Percentiles rank a stretch among this genome's conserved stretches.
These are phyloP conservation scores for Aspergillus ibericus DNA, from an alignment of 2,329 filamentous ascomycete species.

Conservation along the genomic window DNA sequence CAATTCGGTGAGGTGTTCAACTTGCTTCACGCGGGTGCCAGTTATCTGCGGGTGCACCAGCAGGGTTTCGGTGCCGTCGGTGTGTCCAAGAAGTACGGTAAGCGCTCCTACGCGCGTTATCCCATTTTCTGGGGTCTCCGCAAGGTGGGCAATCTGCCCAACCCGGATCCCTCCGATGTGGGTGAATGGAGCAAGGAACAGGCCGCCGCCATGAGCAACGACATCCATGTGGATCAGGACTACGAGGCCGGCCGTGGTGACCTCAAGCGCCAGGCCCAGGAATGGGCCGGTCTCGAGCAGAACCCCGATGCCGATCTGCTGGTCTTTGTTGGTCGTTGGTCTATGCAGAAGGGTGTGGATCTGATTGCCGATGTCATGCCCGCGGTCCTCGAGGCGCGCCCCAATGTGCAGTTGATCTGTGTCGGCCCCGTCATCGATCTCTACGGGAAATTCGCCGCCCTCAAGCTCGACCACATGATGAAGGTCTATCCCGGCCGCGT, in stretches of 20 bases:
- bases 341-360: slow-evolving; percentile 67
- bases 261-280: slow-evolving; percentile 62
- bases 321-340: slow-evolving; percentile 68
- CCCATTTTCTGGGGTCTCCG: slow-evolving; percentile 67
- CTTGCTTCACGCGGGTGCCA: slow-evolving; percentile 62
- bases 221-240: slow-evolving; percentile 53
- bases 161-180: slow-evolving; percentile 63
- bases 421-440: slow-evolving; percentile 66
- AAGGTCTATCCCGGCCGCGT: slow-evolving; percentile 63
- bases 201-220: slow-evolving; percentile 50
- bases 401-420: slow-evolving; percentile 61
- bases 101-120: slow-evolving; percentile 64
- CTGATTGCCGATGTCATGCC: slow-evolving; percentile 68
- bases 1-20: slow-evolving; percentile 70
- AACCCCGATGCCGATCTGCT: slow-evolving; percentile 63
- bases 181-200: slow-evolving; percentile 57
- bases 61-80: slow-evolving; percentile 67
- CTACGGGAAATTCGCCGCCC: slow-evolving; percentile 65
- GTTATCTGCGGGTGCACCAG: slow-evolving; percentile 66
- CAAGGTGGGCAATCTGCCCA: slow-evolving; percentile 62
- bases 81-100: slow-evolving; percentile 67
- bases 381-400: slow-evolving; percentile 60
- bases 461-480: slow-evolving; percentile 65
- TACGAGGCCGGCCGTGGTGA: slow-evolving; percentile 55
- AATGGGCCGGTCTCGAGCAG: slow-evolving; percentile 64